Percentiles rank a stretch among this genome's conserved stretches.
Conservation (phyloP, 352 stramenopile species). For the Globisporangium spinosum region DNA sequence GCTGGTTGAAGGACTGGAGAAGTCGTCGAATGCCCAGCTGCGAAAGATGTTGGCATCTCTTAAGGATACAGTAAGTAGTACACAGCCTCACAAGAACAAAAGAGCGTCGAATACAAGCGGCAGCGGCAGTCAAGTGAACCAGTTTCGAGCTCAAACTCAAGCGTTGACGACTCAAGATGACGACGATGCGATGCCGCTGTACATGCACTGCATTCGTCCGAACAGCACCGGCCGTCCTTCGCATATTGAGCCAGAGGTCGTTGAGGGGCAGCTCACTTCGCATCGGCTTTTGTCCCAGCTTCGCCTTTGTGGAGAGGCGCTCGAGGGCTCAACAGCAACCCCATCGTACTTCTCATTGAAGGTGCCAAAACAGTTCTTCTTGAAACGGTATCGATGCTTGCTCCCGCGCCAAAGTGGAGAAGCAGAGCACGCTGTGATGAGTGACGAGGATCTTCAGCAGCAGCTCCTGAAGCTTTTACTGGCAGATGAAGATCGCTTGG, state of each 20-base stretch:
- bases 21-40: slow-evolving; percentile 27
- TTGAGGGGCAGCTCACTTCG: slow-evolving; percentile 30
- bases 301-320: slow-evolving; percentile 20
- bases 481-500: neutral
- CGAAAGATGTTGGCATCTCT: slow-evolving; percentile 25
- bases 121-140: slow-evolving; percentile 24
- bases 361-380: slow-evolving; percentile 22
- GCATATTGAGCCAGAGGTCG: slow-evolving; percentile 23
- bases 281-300: slow-evolving; percentile 36
- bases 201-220: slow-evolving; percentile 50
- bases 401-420: slow-evolving; percentile 1
- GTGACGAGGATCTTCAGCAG: slow-evolving; percentile 18
- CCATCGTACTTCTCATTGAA: slow-evolving; percentile 27
- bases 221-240: slow-evolving; percentile 33
- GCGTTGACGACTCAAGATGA: slow-evolving; percentile 19
- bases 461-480: slow-evolving; percentile 22
- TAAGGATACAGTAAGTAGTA: neutral
- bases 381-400: slow-evolving; percentile 31
- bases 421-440: neutral
- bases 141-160: slow-evolving; percentile 44
- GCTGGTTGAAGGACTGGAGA: slow-evolving; percentile 31
- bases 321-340: neutral
- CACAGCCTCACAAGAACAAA: slow-evolving; percentile 3
- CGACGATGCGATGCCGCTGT: slow-evolving; percentile 29
- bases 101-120: neutral